Evolutionary conservation across 129 eudicot genomes (phyloP), one percentile per base, ranked within the genome.

Genomic region (Glebionis coronaria): DNA sequence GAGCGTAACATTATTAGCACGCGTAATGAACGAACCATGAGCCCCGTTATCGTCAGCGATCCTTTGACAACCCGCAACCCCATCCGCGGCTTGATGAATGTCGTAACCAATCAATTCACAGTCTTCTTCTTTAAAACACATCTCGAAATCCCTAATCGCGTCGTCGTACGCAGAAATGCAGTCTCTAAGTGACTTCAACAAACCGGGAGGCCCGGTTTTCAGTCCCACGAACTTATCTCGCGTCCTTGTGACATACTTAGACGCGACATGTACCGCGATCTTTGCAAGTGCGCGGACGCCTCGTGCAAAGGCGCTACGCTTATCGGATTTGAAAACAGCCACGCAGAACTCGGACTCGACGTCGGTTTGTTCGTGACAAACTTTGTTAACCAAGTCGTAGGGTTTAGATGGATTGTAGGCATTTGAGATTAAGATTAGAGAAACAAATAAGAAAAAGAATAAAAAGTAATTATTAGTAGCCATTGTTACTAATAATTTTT

Each of bases 301-400:
- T 20, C 64, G 45, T 15, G 71, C 78, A 54, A 54, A 63, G 19
- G 53, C 5, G 13, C 77, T 73, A 44, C 70, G 25, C 16, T 4
- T 0, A 12, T 73, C 77, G 11, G 71, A 63, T 56, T 63, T 64
- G 12, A 73, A 49, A 65, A 73, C 38, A 31, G 23, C n/a, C 11
- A 64, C 15, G 55, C 78, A 73, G 9, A 73, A 56, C 6, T 63
- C 6, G 9, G 64, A 56, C 6, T 63, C 6, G 9, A 12, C 0
- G 49, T 73, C 16, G 27, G 14, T 38, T 73, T 11, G 65, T 25
- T 63, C 13, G n/a, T 16, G 44, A 54, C 77, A 73, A 73, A 63
- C 35, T 29, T 53, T 12, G 50, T 73, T 11, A 56, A 63, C 77
- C 31, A 73, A 13, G 0, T 63, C 57, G 8, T 63, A 63, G 9